These are phyloP conservation scores for Cytospora leucostoma DNA, from an alignment of 2,329 filamentous ascomycete species.

Conservation along the genomic window DNA sequence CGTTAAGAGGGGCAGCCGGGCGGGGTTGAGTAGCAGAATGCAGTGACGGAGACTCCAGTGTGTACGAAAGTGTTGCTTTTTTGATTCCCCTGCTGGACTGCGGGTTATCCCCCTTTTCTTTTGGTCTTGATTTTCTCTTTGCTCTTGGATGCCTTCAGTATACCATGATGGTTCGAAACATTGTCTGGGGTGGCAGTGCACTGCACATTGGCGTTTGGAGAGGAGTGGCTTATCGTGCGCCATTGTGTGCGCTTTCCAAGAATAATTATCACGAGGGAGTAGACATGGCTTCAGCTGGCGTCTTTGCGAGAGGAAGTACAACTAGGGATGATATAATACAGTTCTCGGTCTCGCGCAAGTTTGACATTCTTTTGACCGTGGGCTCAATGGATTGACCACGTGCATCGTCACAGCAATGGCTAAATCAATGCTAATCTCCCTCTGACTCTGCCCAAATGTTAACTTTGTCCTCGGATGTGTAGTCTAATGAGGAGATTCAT, in stretches of 20 bases:
- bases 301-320: not conserved
- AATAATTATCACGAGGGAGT: not conserved
- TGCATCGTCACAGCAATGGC: not conserved
- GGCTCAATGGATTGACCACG: not conserved
- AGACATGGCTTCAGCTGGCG: not conserved
- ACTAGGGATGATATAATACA: not conserved
- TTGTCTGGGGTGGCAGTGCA: not conserved
- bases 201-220: not conserved
- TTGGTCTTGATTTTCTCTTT: not conserved
- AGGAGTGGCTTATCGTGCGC: not conserved
- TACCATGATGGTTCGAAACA: not conserved
- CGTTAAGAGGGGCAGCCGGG: slow-evolving; percentile 29
- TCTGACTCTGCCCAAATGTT: not conserved
- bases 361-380: not conserved
- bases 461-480: not conserved
- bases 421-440: not conserved
- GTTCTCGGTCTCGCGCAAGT: not conserved
- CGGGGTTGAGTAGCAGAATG: not conserved
- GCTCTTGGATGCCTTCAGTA: not conserved
- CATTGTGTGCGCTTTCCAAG: not conserved
- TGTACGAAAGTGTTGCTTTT: not conserved
- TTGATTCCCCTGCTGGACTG: not conserved
- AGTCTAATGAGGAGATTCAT: not conserved
- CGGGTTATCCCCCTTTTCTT: not conserved
- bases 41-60: too few species aligned